Conservation (phyloP, 176 grass and related monocot species). For the Zoysia japonica region DNA sequence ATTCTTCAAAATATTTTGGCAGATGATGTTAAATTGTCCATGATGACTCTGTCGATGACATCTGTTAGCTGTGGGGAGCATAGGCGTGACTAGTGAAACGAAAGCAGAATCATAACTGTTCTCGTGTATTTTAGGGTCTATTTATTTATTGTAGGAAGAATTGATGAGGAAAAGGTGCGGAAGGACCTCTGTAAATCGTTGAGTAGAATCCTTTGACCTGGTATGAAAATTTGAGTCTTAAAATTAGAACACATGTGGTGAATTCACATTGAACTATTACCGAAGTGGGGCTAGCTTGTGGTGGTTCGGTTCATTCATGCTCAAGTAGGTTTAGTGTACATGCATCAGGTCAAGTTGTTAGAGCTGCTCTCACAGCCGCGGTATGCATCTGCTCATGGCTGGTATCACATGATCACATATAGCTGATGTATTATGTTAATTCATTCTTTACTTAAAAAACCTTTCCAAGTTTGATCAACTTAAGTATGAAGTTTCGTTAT, state of each 20-base stretch:
- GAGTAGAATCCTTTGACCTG: neutral
- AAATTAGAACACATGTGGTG: neutral
- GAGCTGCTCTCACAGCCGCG: neutral
- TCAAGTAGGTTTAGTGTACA: neutral
- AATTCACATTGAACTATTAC: neutral
- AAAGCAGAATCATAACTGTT: conserved; percentile 1
- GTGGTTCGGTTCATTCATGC: no score
- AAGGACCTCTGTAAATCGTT: conserved; percentile 3
- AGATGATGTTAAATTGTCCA: neutral
- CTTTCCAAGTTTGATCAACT: neutral
- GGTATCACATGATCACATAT: no score
- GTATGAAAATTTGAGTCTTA: neutral
- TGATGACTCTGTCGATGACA: neutral
- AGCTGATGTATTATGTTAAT: neutral
- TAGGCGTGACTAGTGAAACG: neutral
- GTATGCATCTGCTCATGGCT: no score
- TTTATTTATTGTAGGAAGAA: conserved; percentile 4
- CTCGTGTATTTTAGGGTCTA: conserved; percentile 13
- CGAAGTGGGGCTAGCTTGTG: neutral
- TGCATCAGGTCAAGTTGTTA: neutral
- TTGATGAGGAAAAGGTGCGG: conserved; percentile 20
- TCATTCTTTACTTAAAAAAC: neutral
- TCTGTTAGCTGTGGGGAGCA: neutral
- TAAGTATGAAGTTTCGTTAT: neutral
- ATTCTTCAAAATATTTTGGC: neutral